Evolutionary conservation across 2,329 filamentous ascomycete species (phyloP), one percentile per base, ranked within the genome.

Genomic region (Cucurbitaria berberidis): DNA sequence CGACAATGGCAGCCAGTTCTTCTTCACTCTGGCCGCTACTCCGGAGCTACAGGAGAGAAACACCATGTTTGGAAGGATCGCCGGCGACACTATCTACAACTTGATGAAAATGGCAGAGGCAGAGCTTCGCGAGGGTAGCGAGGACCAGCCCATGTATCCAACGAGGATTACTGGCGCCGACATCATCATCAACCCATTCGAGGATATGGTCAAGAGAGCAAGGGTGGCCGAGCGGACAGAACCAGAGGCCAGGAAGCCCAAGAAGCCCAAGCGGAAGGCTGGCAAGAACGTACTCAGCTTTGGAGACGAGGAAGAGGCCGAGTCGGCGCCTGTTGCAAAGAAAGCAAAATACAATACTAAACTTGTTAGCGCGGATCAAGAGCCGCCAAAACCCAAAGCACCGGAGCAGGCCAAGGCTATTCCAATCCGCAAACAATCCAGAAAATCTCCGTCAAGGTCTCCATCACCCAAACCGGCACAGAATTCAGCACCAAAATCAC

Each of bases 1-100:
- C 67, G 90, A 90, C 48, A 98, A 98, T 77, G 90, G 91, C 29
- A 96, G 91, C 74, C 95, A 99, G 76, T 98, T 98, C 81, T 99
- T 99, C 79, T 88, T 99, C 57, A 98, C 95, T 0, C 78, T 99
- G 47, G 92, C 86, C 59, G 81, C 81, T 48, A 92, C 93, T 21
- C 87, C 91, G 22, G 92, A 98, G 79, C 75, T 99, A 68, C 91
- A 89, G 63, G 89, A 89, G 45, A 91, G 90, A 77, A 97, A 97
- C 74, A 98, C 95, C 0, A 79, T 98, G 74, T 98, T 99, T 79
- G 95, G 95, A 16, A 83, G 95, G 51, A 84, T 99, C 39, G 91
- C 90, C 30, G 95, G 93, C 24, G 91, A 98, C 61, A 97, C 93
- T 15, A 95, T 99, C 49, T 99, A 96, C 78, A 98, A 97, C 74